Evolutionary conservation across 208 protist species (phyloP), one percentile per base, ranked within the genome.

Genomic region (Trypanosomatidae sp.): DNA sequence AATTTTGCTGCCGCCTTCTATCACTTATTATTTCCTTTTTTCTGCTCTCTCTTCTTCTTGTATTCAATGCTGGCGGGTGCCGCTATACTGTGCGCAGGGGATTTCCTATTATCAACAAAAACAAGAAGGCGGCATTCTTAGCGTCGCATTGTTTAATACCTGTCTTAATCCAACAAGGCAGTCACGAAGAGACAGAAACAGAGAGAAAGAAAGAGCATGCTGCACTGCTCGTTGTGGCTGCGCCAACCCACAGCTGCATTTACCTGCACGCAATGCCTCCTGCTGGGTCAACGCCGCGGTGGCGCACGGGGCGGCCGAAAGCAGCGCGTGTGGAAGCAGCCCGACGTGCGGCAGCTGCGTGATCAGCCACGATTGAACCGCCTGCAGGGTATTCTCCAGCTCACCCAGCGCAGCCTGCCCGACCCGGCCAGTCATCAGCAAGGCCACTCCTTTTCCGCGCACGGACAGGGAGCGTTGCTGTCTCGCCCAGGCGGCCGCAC

Each of bases 401-500:
- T 86, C 6, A 15, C 79, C 25, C 85, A 90, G 60, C 68, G 76
- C 25, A 69, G 22, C 62, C 64, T 84, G 47, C 83, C 53, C 13
- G 81, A 69, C 60, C 66, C 82, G 7, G 80, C 83, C 6, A 68
- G 58, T 30, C 80, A 85, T 47, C 74, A 77, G 5, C 69, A 71
- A 12, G 72, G 76, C 1, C 75, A 66, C 58, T 77, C 78, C n/a
- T 90, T 80, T 65, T 50, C 73, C 25, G 66, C 82, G 13, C 73
- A 80, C 25, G 76, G 67, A 17, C 80, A 88, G 39, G 66, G 70
- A 3, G 82, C 75, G 25, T 58, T 93, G n/a, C 80, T 90, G 64
- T 93, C 88, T 3, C 80, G 88, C 19, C 88, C 88, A 1, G 84
- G 75, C 19, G 81, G 83, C 15, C 77, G 86, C 25, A 53, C 47